These are phyloP conservation scores for Inonotus hispidus DNA, from an alignment of 1,284 basidiomycete species.

Conservation along the genomic window DNA sequence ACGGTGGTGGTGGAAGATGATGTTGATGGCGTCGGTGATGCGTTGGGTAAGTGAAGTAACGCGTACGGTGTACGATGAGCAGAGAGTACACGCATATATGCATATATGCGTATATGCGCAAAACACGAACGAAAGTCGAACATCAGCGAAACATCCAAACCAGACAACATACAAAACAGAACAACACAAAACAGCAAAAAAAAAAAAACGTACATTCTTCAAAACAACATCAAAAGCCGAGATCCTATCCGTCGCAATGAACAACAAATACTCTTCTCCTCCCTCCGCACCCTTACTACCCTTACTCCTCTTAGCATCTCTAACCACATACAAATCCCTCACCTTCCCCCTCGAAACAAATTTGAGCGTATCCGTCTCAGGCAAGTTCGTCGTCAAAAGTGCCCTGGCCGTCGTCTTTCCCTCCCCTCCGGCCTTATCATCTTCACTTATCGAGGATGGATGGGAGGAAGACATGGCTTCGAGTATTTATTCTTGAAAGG, in stretches of 20 bases:
- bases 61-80: too few relatives aligned
- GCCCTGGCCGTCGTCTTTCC: background rate
- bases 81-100: background rate
- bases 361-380: slow-evolving; percentile 30
- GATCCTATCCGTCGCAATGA: slow-evolving; percentile 94
- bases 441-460: background rate
- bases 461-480: too few relatives aligned
- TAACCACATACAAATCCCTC: slow-evolving; percentile 79
- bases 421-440: background rate
- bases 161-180: slow-evolving; percentile 2
- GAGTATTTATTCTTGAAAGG: too few relatives aligned
- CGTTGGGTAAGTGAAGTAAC: too few relatives aligned
- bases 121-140: background rate
- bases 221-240: slow-evolving; percentile 96
- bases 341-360: slow-evolving; percentile 89
- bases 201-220: slow-evolving; percentile 63
- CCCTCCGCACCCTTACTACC: slow-evolving; percentile 11
- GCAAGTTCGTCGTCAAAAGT: slow-evolving; percentile 7
- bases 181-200: slow-evolving; percentile 16
- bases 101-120: background rate
- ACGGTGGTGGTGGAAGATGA: background rate
- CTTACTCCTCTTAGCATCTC: slow-evolving; percentile 28
- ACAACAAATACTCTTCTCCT: slow-evolving; percentile 60
- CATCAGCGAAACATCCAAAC: background rate
- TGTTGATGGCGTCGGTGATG: too few relatives aligned